Conservation (phyloP, 768 basidiomycete genomes). For the Trametes cingulata region DNA sequence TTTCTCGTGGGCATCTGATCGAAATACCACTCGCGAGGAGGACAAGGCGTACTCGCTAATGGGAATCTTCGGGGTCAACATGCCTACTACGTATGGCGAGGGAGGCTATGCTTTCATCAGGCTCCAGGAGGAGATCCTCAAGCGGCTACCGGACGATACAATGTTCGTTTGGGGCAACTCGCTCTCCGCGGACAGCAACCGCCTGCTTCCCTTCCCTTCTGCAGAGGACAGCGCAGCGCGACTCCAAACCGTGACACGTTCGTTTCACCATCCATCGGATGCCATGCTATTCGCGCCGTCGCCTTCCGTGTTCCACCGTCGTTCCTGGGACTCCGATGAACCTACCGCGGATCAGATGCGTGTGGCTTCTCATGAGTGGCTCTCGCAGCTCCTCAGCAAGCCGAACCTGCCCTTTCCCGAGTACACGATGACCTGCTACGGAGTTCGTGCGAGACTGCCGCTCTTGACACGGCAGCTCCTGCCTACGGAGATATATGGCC, state of each 20-base stretch:
- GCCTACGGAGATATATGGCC: background rate
- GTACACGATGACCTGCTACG: background rate
- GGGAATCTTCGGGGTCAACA: background rate
- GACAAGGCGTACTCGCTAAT: background rate
- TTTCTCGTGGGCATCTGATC: background rate
- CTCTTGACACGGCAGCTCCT: background rate
- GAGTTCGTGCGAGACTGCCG: background rate
- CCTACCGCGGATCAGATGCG: background rate
- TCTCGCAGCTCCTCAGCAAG: background rate
- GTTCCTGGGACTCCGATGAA: background rate
- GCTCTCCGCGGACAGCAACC: background rate
- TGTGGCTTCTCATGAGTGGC: background rate
- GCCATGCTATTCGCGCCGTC: background rate
- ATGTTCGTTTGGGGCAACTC: background rate
- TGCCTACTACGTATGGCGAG: background rate
- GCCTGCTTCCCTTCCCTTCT: background rate
- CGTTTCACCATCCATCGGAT: background rate
- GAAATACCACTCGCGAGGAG: background rate
- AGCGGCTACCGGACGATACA: background rate
- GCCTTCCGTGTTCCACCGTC: background rate
- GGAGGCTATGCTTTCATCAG: background rate
- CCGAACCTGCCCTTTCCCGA: background rate
- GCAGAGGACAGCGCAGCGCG: background rate
- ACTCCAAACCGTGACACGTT: too few species aligned
- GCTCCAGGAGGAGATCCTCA: conserved; percentile 3